Evolutionary conservation across 768 basidiomycete species (phyloP), one percentile per base, ranked within the genome.

Genomic region (Lactarius evosmus): DNA sequence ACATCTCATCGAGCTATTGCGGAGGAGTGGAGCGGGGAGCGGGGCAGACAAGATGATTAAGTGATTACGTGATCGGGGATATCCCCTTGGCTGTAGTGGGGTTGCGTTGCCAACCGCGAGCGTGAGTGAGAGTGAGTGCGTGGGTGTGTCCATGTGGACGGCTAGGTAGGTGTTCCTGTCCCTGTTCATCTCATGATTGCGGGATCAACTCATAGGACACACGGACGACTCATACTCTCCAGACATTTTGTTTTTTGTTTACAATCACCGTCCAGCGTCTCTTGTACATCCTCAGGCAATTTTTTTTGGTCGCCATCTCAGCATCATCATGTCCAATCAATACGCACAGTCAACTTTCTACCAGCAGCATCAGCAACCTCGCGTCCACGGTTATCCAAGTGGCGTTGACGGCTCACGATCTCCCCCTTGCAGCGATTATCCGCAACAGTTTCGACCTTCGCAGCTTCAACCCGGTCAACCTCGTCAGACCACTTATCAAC

Each of bases 1-100:
- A 63, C 75, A 74, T n/a, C n/a, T n/a, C n/a, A n/a, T 75, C 44
- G 17, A 52, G 33, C 29, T 56, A 38, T 50, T n/a, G 53, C 22
- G 50, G 54, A 27, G n/a, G 38, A 19, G 25, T 17, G 9, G 17
- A 3, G 8, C 11, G 11, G 30, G 29, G 30, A 2, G n/a, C n/a
- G n/a, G n/a, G n/a, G n/a, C n/a, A n/a, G n/a, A n/a, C n/a, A n/a
- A n/a, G n/a, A n/a, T n/a, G n/a, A n/a, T n/a, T n/a, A n/a, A 34
- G 11, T 33, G 59, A 54, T 65, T 65, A 65, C 59, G 64, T 52
- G 64, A 65, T 38, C n/a, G n/a, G n/a, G n/a, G 14, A 16, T 19
- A 25, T 25, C 11, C 22, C 16, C 25, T 25, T 49, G 25, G 25
- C 3, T 19, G 40, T 41, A 7, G 50, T 25, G 3, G 46, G 0